Conservation (phyloP, 768 basidiomycete genomes). For the Hydnum rufescens region DNA sequence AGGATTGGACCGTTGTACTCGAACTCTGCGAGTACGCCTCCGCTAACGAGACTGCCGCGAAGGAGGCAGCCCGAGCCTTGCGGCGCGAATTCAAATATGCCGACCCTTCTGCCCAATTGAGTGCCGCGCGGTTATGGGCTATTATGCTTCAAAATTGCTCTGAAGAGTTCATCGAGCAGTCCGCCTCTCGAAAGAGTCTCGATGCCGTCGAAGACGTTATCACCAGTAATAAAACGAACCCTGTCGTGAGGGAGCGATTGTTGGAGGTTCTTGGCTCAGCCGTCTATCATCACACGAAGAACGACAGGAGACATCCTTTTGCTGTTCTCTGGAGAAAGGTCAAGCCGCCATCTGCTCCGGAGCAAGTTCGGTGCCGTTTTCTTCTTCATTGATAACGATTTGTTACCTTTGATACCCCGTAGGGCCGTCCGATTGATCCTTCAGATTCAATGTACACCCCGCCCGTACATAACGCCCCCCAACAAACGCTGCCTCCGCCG, state of each 20-base stretch:
- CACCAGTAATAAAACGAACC: constrained; percentile 38
- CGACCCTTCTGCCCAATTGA: background rate
- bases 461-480: constrained; percentile 15
- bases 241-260: constrained; percentile 63
- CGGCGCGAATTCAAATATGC: constrained; percentile 69
- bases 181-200: constrained; percentile 54
- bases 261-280: constrained; percentile 69
- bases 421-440: constrained; percentile 61
- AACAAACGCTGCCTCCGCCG: background rate
- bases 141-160: constrained; percentile 57
- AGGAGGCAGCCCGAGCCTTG: constrained; percentile 67
- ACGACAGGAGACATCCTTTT: constrained; percentile 23
- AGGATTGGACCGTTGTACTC: constrained; percentile 64
- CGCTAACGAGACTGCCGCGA: constrained; percentile 47
- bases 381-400: background rate
- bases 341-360: constrained; percentile 62
- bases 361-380: constrained; percentile 39
- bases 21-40: constrained; percentile 78
- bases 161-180: constrained; percentile 21
- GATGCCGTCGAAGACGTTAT: constrained; percentile 63
- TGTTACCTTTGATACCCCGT: background rate
- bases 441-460: constrained; percentile 69
- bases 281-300: constrained; percentile 28
- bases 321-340: constrained; percentile 67
- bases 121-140: constrained; percentile 43